Conservation (phyloP, 192 early-diverging fungal species). For the Umbelopsis sp. region DNA sequence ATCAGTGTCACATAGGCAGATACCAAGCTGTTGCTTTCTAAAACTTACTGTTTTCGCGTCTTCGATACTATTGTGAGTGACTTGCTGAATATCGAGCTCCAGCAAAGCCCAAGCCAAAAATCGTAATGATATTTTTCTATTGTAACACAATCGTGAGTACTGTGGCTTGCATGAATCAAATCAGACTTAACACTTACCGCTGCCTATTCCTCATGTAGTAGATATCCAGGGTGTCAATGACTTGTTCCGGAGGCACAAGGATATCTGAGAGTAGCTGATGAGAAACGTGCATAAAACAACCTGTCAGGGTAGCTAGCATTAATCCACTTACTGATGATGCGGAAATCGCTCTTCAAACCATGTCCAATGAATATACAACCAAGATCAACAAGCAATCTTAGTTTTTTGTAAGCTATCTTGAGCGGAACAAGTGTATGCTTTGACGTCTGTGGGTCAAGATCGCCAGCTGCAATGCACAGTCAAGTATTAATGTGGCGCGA, state of each 20-base stretch:
- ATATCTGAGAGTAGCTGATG: constrained; percentile 62
- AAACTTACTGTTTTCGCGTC: constrained; percentile 84
- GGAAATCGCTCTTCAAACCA: constrained; percentile 93
- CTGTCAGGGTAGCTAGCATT: background rate
- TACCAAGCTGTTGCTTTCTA: background rate
- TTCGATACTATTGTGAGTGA: constrained; percentile 92
- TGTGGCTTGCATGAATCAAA: background rate
- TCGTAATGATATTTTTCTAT: constrained; percentile 83
- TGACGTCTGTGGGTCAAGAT: constrained; percentile 75
- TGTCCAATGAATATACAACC: constrained; percentile 95
- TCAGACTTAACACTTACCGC: constrained; percentile 45
- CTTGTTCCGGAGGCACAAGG: constrained; percentile 78
- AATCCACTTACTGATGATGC: constrained; percentile 81
- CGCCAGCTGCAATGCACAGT: constrained; percentile 58
- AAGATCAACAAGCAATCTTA: constrained; percentile 87
- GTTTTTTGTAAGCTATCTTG: constrained; percentile 93
- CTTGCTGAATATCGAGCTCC: constrained; percentile 81
- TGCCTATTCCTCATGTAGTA: constrained; percentile 83
- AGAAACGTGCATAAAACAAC: background rate
- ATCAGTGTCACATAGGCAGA: too few species aligned
- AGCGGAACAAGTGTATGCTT: constrained; percentile 82
- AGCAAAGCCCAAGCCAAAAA: constrained; percentile 93
- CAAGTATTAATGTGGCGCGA: background rate
- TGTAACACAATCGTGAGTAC: constrained; percentile 9
- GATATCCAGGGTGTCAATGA: constrained; percentile 94